Evolutionary conservation across 2,329 filamentous ascomycete species (phyloP).

Genomic region (Calcarisporium arbuscula): DNA sequence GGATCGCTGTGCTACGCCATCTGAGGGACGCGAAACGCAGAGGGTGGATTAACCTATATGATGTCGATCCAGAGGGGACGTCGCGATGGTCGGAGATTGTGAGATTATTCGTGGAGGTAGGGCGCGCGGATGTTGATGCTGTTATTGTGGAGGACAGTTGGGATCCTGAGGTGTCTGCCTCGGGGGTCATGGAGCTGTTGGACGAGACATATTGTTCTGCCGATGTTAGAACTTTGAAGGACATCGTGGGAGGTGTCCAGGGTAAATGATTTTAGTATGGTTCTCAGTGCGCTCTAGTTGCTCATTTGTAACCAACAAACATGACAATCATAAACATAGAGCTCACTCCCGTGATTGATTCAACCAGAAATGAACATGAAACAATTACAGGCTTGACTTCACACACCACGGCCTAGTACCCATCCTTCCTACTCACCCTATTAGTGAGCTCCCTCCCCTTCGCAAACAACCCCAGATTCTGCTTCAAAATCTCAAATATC

Average conservation of each 20-base stretch:
- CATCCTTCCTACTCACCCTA: conserved; percentile 28
- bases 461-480: conserved; percentile 32
- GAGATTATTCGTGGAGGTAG: conserved; percentile 17
- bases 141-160: conserved; percentile 19
- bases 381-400: too few species aligned
- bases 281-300: too few species aligned
- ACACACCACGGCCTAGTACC: too few species aligned
- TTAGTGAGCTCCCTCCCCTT: conserved; percentile 33
- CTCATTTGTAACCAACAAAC: too few species aligned
- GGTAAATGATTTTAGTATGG: too few species aligned
- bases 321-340: too few species aligned
- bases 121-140: conserved; percentile 18
- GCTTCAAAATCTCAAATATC: conserved; percentile 33
- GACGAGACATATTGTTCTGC: conserved; percentile 17
- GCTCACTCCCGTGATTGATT: too few species aligned
- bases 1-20: conserved; percentile 23
- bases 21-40: conserved; percentile 22
- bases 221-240: conserved; percentile 12
- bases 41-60: conserved; percentile 24
- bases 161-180: conserved; percentile 22
- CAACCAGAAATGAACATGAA: too few species aligned
- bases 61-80: conserved; percentile 19
- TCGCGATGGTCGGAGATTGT: conserved; percentile 23
- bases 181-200: conserved; percentile 20
- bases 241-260: too few species aligned